Percentiles rank a stretch among this genome's conserved stretches.
phyloP scores from a whole-genome alignment of 2,329 filamentous ascomycete species.

The Zelopaecilomyces penicillatus region DNA sequence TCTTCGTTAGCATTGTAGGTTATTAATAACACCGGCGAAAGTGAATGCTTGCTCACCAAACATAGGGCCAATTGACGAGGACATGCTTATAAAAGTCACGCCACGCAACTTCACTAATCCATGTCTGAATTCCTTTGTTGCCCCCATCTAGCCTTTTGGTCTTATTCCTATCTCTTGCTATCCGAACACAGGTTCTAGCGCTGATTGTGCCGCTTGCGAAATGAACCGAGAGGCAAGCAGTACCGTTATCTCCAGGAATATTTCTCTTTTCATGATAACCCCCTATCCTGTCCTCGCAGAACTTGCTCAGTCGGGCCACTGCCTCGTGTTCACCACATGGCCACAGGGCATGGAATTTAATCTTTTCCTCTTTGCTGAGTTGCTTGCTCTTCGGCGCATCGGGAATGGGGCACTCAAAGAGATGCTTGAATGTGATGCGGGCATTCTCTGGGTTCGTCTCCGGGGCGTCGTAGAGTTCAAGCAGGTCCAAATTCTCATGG shows the following conservation, averaged over 20 bases:
- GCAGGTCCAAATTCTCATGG: conserved; percentile 57
- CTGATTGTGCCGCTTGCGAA: conserved; percentile 61
- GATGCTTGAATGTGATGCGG: conserved; percentile 35
- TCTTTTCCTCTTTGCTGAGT: conserved; percentile 49
- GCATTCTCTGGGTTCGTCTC: conserved; percentile 24
- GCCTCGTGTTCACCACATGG: conserved; percentile 72
- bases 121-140: conserved; percentile 55
- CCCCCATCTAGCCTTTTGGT: conserved; percentile 59
- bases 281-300: conserved; percentile 55
- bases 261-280: conserved; percentile 60
- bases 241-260: conserved; percentile 51
- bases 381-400: conserved; percentile 54
- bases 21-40: not conserved
- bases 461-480: conserved; percentile 51
- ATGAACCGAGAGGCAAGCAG: conserved; percentile 65
- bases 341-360: conserved; percentile 52
- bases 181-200: conserved; percentile 56
- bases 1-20: conserved; percentile 2
- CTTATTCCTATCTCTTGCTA: conserved; percentile 54
- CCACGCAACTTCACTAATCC: conserved; percentile 82
- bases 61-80: conserved; percentile 74
- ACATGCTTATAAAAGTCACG: conserved; percentile 85
- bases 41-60: conserved; percentile 45
- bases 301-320: conserved; percentile 52
- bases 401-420: conserved; percentile 57